Evolutionary conservation across 2,329 filamentous ascomycete species (phyloP), one percentile per base, ranked within the genome.

Genomic region (Colletotrichum destructivum): DNA sequence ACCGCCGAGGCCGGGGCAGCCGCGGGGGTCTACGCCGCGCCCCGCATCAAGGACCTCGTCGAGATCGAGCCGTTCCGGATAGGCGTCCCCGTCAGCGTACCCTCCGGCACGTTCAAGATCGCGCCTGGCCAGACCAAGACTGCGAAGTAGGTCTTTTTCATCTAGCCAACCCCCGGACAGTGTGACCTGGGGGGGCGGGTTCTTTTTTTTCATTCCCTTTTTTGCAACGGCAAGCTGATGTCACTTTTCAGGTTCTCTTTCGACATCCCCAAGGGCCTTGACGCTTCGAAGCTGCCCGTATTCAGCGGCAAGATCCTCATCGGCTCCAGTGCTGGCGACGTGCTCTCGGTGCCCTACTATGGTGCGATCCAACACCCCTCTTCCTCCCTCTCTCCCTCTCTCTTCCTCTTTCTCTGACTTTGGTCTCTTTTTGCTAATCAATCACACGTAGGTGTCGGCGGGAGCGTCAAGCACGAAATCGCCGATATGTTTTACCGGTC

Each of bases 241-340:
- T 26, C 71, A 67, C 13, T 69, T 73, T n/a, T 57, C 73, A 72
- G 69, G 18, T 72, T 72, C 49, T 46, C 77, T 73, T 84, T 92
- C 38, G 61, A 74, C 49, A 31, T 67, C 1, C 80, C 80, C 0
- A 49, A 66, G 35, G 74, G 77, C 2, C 73, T 81, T 3, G 75
- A 81, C 63, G 52, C 75, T 3, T 72, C 74, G 9, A 78, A 74
- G 42, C 65, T 81, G n/a, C 80, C 79, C 3, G 74, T 81, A 9
- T 81, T 80, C 68, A 78, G 78, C 46, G 80, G 80, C 38, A 80
- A 80, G 73, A 75, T 82, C 23, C 73, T 81, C 40, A 78, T 81
- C 69, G 78, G 75, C 35, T 76, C 77, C 52, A 75, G 75, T 65
- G 80, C 80, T 49, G 78, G 77, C 13, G 79, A 82, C 47, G 74